Base-by-base conservation (phyloP, 1,284 basidiomycete genomes). In the Amylostereum areolatum region DNA sequence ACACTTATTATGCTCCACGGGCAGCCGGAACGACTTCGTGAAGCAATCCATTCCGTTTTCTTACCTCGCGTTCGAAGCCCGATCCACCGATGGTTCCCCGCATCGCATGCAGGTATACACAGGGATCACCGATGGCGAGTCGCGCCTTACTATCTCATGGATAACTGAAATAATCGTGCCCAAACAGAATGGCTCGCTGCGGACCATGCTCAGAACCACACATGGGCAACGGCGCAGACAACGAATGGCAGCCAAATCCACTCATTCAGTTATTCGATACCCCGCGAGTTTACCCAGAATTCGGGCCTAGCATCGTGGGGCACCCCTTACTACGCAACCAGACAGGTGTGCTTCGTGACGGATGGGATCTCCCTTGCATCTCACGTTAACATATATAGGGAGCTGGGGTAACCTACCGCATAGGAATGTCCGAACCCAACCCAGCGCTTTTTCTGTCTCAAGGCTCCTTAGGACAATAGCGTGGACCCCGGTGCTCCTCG, bases 401-500 rank as follows among this genome's bases (percentile, higher is more conserved):
- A 8, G n/a, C 8, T 27, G 41, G 41, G 12, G 41, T 43, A n/a
- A 43, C 41, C 25, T 43, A 43, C n/a, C 31, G 6, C 30, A 48
- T 12, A 34, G 40, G 40, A 25, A 4, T 18, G 27, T 18, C 18
- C 18, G 29, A 18, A 25, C 31, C n/a, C 27, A 12, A 36, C 31
- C 35, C n/a, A 12, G 40, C 31, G 9, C 11, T 18, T n/a, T n/a
- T 48, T 50, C 25, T 44, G 50, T 28, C 4, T 31, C 49, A 30
- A 9, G 57, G 41, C n/a, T 28, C 27, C 12, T 28, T 43, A n/a
- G 25, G 28, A 43, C 41, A 43, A 43, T 25, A 25, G n/a, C 12
- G n/a, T 18, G 12, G 37, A 39, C 12, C n/a, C 37, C n/a, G 60
- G 57, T n/a, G 66, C 59, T 55, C 62, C 66, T 25, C 51, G 62